Evolutionary conservation across 2,329 filamentous ascomycete species (phyloP).

Genomic region (Arthrobotrys conoides): DNA sequence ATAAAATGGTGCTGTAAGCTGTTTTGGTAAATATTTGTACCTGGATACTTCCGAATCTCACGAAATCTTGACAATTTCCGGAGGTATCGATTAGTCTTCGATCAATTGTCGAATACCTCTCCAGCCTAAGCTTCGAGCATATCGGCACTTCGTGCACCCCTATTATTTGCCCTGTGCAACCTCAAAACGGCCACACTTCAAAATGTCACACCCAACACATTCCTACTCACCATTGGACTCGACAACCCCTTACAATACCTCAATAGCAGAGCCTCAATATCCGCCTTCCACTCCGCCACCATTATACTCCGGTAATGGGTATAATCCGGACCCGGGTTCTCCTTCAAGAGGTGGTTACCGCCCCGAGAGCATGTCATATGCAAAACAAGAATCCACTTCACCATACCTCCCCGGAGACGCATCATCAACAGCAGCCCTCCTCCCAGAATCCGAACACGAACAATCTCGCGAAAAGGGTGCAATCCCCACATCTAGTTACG

Average conservation of each 20-base stretch:
- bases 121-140: too few species aligned
- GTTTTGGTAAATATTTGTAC: too few species aligned
- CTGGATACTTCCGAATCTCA: too few species aligned
- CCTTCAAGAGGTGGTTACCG: conserved; percentile 26
- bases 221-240: conserved; percentile 33
- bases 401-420: conserved; percentile 5
- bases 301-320: conserved; percentile 26
- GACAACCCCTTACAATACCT: background rate
- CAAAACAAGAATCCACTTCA: conserved; percentile 14
- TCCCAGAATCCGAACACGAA: conserved; percentile 38
- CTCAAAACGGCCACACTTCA: background rate
- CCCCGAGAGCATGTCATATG: conserved; percentile 42
- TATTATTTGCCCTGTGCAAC: conserved; percentile 24
- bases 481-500: conserved; percentile 1
- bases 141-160: background rate
- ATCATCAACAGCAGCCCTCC: conserved; percentile 24
- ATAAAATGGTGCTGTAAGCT: too few species aligned
- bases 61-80: too few species aligned
- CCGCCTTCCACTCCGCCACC: conserved; percentile 26
- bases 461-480: conserved; percentile 16
- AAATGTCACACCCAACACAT: conserved; percentile 59
- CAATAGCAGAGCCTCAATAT: conserved; percentile 4
- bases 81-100: too few species aligned
- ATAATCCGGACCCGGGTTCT: conserved; percentile 11
- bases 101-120: too few species aligned